Evolutionary conservation across 2,329 filamentous ascomycete species (phyloP), one percentile per base, ranked within the genome.

Genomic region (Elsinoe australis): DNA sequence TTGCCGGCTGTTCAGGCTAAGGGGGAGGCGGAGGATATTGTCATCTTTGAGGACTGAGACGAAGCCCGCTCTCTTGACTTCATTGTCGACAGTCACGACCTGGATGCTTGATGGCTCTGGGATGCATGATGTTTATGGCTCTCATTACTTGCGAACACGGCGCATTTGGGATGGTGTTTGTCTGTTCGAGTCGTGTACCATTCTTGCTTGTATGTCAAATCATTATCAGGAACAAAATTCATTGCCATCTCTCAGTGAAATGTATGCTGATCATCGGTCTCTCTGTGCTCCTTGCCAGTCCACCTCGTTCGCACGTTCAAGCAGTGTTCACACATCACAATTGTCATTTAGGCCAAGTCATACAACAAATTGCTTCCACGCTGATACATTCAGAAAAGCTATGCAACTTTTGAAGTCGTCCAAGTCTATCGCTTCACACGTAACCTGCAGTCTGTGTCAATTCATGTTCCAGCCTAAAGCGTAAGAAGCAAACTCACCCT

Each of bases 401-500:
- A 31, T 32, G 39, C 39, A 44, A 44, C n/a, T 9, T 15, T 10
- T 31, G 14, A 4, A 12, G 4, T 4, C 15, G 24, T 10, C 14
- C 4, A 18, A 21, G 10, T 5, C 12, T 14, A 14, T 28, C 21
- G 12, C 24, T 44, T 29, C 28, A 44, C 39, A 44, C 39, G 14
- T 44, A 44, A 21, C 39, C 39, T 44, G 39, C 10, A n/a, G 2
- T 15, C 4, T 31, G 7, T 29, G 5, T 28, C 21, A 6, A 32
- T 15, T 28, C 38, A 14, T 2, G 2, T 29, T 31, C 26, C 14
- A 7, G 14, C 22, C 38, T 9, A 5, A 18, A 7, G 9, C 5
- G 8, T 39, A 26, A 10, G 9, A 31, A 21, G 19, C 17, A 4
- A 52, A 64, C 66, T 56, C 62, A 72, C 79, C 79, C 72, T 83